Evolutionary conservation across 2,329 filamentous ascomycete genomes (phyloP), one percentile per base, ranked within the genome.

Genomic region (Sporothrix protearum): DNA sequence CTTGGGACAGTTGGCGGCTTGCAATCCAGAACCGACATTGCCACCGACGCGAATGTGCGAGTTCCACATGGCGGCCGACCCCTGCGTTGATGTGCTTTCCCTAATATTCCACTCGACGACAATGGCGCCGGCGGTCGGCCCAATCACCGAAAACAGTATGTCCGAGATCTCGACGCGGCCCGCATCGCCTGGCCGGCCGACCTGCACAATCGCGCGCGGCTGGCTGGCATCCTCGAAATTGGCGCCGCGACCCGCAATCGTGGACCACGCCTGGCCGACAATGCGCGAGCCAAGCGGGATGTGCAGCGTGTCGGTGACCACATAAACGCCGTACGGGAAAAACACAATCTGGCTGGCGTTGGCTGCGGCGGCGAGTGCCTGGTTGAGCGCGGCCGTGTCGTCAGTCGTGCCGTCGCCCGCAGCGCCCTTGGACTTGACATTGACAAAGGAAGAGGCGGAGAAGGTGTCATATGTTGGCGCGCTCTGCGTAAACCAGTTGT

Each of bases 11-110:
- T 83, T 86, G 76, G 86, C 83, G 30, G 85, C 85, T 77, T 89
- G 87, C 8, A 93, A 84, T 68, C 88, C 81, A 19, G 90, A 91
- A 53, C 91, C 91, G 1, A 85, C 85, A 30, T 86, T 87, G 19
- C 92, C 92, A 75, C 91, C 91, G 72, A 94, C 85, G 75, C 92
- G 89, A 79, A 91, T 85, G 80, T 95, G 91, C 14, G 88, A 86
- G 77, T 94, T 74, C 74, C 74, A 76, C 30, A 76, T 64, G 12
- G 71, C 75, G 0, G 71, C 69, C 1, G 69, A 30, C 6, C 53
- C 84, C 73, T 80, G 76, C 91, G 12, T 83, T 16, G 83, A 83
- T n/a, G 57, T 82, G 25, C 28, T 16, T 67, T 83, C 84, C 1
- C 14, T 14, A 19, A 92, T 81, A 77, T 93, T 93, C 90, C 90